Evolutionary conservation across 805 yeast genomes (phyloP).

Genomic region (Candida boleticola): DNA sequence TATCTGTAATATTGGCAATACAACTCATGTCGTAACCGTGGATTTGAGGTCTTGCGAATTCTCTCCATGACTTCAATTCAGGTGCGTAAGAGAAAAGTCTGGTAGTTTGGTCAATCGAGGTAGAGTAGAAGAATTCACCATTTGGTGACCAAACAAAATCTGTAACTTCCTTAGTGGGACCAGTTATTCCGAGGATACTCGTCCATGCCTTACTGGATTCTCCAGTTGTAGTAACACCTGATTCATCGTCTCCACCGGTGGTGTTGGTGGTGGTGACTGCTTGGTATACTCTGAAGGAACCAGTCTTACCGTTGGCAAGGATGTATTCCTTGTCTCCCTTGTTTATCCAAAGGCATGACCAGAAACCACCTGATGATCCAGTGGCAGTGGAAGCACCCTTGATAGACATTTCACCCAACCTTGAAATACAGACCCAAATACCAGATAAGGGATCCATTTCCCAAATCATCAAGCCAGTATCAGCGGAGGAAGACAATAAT

Average conservation of each 20-base stretch:
- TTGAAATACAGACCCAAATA: constrained; percentile 77
- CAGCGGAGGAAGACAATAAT: constrained; percentile 85
- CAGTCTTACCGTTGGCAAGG: constrained; percentile 86
- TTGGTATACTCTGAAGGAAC: constrained; percentile 82
- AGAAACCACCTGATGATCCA: constrained; percentile 77
- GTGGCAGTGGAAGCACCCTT: constrained; percentile 99
- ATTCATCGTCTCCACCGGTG: constrained; percentile 24
- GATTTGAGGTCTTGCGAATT: constrained; percentile 94
- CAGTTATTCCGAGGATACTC: constrained; percentile 60
- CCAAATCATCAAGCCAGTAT: constrained; percentile 93
- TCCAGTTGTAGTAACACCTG: too few species aligned
- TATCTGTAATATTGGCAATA: constrained; percentile 54
- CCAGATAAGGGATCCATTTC: constrained; percentile 83
- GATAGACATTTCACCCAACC: constrained; percentile 89
- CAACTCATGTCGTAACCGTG: constrained; percentile 98
- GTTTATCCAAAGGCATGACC: constrained; percentile 63
- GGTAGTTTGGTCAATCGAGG: constrained; percentile 93
- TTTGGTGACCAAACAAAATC: constrained; percentile 72
- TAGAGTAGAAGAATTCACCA: constrained; percentile 67
- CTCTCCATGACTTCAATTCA: constrained; percentile 57
- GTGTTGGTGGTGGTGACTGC: constrained; percentile 7
- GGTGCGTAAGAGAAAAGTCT: constrained; percentile 53
- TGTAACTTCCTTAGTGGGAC: constrained; percentile 71
- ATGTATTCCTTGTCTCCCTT: constrained; percentile 44
- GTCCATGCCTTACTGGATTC: neutral